phyloP scores from a whole-genome alignment of 2,329 filamentous ascomycete species.

The Fusarium lyarnte region DNA sequence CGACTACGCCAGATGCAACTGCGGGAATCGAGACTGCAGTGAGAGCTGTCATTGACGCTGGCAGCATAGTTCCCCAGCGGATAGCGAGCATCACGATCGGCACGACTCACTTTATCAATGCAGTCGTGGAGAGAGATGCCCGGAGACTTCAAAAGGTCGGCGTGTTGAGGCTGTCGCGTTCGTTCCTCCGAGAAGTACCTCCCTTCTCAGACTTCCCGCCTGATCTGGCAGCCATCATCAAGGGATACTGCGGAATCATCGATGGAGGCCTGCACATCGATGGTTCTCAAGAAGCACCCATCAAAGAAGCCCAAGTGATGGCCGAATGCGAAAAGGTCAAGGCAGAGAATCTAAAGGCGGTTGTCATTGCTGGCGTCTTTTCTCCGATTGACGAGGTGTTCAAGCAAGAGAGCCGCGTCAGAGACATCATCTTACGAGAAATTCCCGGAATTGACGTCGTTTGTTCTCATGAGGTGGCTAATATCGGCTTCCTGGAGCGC shows the following conservation, averaged over 20 bases:
- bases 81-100: slow-evolving; percentile 52
- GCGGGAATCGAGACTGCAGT: slow-evolving; percentile 50
- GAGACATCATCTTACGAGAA: slow-evolving; percentile 43
- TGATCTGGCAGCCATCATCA: background rate
- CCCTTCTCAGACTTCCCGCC: slow-evolving; percentile 56
- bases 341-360: rapidly evolving
- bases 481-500: slow-evolving; percentile 55
- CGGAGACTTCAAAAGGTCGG: slow-evolving; percentile 50
- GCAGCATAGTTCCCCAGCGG: slow-evolving; percentile 39
- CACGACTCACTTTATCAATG: slow-evolving; percentile 65
- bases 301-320: background rate
- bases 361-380: background rate
- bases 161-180: background rate
- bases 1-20: slow-evolving; percentile 48
- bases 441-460: slow-evolving; percentile 16
- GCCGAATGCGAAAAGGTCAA: background rate
- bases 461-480: slow-evolving; percentile 47
- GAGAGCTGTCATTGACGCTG: slow-evolving; percentile 47
- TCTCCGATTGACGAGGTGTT: background rate
- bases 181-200: slow-evolving; percentile 45
- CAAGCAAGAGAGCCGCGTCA: background rate
- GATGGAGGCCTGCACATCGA: slow-evolving; percentile 6
- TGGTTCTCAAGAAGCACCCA: background rate
- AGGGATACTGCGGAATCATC: background rate
- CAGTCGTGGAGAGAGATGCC: slow-evolving; percentile 59